Base-by-base conservation (phyloP, 768 basidiomycete species). In the Trametes coccinea region DNA sequence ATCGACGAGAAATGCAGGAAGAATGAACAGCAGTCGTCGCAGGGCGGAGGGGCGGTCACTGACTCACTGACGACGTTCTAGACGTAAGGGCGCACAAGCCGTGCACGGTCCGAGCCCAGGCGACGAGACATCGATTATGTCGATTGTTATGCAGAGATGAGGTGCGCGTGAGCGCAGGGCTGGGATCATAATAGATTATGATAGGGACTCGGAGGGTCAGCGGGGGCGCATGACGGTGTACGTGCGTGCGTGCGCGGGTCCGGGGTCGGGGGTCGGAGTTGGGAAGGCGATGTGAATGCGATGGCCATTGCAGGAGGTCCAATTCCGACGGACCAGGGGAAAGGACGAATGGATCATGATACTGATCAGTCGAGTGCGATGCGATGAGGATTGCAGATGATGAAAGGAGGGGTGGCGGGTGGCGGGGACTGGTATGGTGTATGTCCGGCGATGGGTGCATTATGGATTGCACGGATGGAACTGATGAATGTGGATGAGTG, bases 261-360 rank as follows among this genome's bases (percentile, higher is more conserved):
- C 6, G 34, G 34, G 34, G 5, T 37, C 34, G 34, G 43, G 53
- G 11, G 9, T 43, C 39, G 60, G 40, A 49, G 29, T 22, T 39
- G 37, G 46, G 60, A 37, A 43, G 45, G 55, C 55, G 50, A 62
- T 56, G 61, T 39, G 61, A 62, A 52, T 2, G 57, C 61, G 61
- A 56, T 62, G 56, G 22, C 17, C 30, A 22, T 41, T 37, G 44
- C 11, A 47, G 33, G 55, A 48, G 47, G 43, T 31, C 5, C 29
- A 33, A 45, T 6, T 5, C 34, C 34, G 11, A 6, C 6, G 34
- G 6, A 5, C 34, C 34, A 11, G 34, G 34, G 34, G 34, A 37
- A 37, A 37, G 22, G 22, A 22, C 11, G 34, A 37, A 6, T n/a
- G 49, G 13, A 44, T 59, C 48, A 51, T 56, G 55, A 47, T 56